Conservation (phyloP, 2,329 filamentous ascomycete species). For the Aspergillus calidoustus region DNA sequence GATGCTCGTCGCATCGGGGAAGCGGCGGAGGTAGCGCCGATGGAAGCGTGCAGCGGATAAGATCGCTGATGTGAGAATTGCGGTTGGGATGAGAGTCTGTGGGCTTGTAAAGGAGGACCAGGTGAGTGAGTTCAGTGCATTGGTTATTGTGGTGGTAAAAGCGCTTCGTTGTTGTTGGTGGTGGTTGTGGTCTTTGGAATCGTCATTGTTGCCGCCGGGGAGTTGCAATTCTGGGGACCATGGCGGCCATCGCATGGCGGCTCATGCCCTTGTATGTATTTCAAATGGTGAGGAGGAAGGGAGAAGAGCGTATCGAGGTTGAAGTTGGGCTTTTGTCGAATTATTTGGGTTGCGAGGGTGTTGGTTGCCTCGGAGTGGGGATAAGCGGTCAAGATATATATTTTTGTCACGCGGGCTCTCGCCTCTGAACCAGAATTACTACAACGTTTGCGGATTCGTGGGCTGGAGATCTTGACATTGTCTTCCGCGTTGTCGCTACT, state of each 20-base stretch:
- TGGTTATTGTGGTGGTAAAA: constrained; percentile 42
- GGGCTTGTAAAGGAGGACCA: constrained; percentile 45
- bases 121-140: constrained; percentile 47
- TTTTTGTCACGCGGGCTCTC: not conserved
- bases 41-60: constrained; percentile 42
- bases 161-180: constrained; percentile 17
- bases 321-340: not conserved
- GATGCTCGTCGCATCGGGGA: constrained; percentile 77
- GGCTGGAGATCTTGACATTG: too few species aligned
- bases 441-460: not conserved
- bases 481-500: not conserved
- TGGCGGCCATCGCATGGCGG: constrained; percentile 55
- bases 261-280: constrained; percentile 30
- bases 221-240: constrained; percentile 46
- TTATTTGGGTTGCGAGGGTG: not conserved
- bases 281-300: not conserved
- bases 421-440: not conserved
- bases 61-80: constrained; percentile 45
- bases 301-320: not conserved
- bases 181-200: constrained; percentile 26
- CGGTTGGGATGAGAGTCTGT: constrained; percentile 42
- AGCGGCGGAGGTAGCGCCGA: constrained; percentile 73
- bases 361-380: not conserved
- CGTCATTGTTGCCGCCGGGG: constrained; percentile 26
- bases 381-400: constrained; percentile 10